Percentiles rank a stretch among this genome's conserved stretches.
phyloP scores from a whole-genome alignment of 169 alveolate genomes.

The Perkinsus olseni region DNA sequence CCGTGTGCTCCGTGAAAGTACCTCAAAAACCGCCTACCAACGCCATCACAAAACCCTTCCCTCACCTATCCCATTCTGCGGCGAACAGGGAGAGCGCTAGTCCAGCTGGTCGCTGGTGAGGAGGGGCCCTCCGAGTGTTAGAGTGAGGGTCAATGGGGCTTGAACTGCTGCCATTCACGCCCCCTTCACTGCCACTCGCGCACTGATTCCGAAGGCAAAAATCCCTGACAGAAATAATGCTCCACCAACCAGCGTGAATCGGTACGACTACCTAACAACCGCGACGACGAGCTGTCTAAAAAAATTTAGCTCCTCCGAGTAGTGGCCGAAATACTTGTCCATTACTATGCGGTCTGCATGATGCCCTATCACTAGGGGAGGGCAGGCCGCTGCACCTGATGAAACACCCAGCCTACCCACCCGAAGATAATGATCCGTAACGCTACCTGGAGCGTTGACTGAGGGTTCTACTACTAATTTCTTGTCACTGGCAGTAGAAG shows the following conservation, averaged over 20 bases:
- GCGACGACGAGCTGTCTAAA: not conserved
- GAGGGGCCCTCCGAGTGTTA: not conserved
- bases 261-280: not conserved
- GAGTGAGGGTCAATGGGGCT: not conserved
- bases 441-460: not conserved
- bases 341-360: not conserved
- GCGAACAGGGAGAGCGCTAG: not conserved
- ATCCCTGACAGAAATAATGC: not conserved
- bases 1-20: not conserved
- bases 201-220: not conserved
- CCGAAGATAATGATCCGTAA: not conserved
- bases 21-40: not conserved
- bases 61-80: not conserved
- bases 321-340: not conserved
- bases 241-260: not conserved
- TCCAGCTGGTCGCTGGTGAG: not conserved
- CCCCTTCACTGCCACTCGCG: no score
- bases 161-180: not conserved
- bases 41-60: not conserved
- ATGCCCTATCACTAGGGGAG: not conserved
- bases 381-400: not conserved
- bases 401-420: not conserved
- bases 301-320: not conserved
- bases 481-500: not conserved
- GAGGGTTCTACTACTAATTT: not conserved